Base-by-base conservation (phyloP, 2,329 filamentous ascomycete genomes). In the Furcasterigmium sp. region DNA sequence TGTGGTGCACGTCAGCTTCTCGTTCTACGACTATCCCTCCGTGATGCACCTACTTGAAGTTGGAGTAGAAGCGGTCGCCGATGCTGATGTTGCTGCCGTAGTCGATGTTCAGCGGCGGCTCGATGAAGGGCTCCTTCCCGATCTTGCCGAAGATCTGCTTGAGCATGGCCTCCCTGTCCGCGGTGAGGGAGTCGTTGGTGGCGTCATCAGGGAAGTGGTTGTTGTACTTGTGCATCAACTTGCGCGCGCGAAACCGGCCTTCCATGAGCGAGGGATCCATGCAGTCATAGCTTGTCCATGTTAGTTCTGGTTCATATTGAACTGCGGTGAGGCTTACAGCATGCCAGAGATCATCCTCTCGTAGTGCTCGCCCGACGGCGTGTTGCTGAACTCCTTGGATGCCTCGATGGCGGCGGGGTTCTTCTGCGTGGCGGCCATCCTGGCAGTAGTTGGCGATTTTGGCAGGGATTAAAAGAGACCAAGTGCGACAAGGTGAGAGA, bases 51-150 rank as follows among this genome's bases (percentile, higher is more conserved):
- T 8, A 67, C 64, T 75, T 75, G 60, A 76, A 78, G 51, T 81
- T 82, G 36, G 78, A 69, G 52, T 84, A 87, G 55, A 83, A 83
- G n/a, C 72, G 65, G 34, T 76, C 66, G 8, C 82, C 82, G 1
- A 85, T 65, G 6, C 64, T 69, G 49, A 84, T 74, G 52, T 85
- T 86, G 56, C 76, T 78, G 2, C 82, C 82, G 46, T 85, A 85
- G 56, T 85, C 82, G 26, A 84, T 68, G 30, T 67, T 69, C 44
- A 86, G 66, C 0, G 81, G 80, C 0, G 80, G 75, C 51, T 85
- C 81, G 28, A 85, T 73, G 48, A 74, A 75, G 19, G 64, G 68
- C 0, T 74, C 74, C 37, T 68, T 67, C 3, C 78, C 79, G 5
- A 75, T 59, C 8, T 57, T 57, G 23, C 71, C 68, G 4, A 84